Base-by-base conservation (phyloP, 139 green algal species). In the Tetradesmus lagerheimii region DNA sequence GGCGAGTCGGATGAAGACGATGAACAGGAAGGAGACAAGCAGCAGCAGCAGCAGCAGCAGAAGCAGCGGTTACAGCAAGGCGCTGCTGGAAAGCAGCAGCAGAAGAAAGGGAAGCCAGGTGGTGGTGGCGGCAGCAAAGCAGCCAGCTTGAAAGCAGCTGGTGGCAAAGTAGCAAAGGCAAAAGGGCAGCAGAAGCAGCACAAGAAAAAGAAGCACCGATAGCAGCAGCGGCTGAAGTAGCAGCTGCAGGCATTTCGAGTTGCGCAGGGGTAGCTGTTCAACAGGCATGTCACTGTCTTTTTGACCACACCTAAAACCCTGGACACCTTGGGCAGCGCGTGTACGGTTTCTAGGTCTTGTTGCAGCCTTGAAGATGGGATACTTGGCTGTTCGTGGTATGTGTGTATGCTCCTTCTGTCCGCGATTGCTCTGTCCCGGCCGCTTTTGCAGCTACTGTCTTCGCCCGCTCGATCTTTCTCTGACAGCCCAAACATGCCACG, bases 151-250 rank as follows among this genome's bases (percentile, higher is more conserved):
- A 74, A 86, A 37, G n/a, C 80, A 45, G 34, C 18, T 23, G 35
- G 37, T n/a, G 53, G 80, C 18, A 78, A 78, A 78, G 82, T 78
- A 57, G 27, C 57, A 18, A 78, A 77, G 37, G 23, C 80, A 43
- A 83, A 27, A 29, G 45, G 67, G n/a, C 29, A 82, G 18, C 4
- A 37, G 14, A 77, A 78, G 50, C 53, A 77, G 34, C 20, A 78
- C 3, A 8, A 53, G 5, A 87, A 87, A 35, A 87, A 79, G 82
- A 87, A 87, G 35, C 82, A 45, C 25, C 34, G 35, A 27, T 34
- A 87, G 35, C 25, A 77, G 34, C 53, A 53, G 31, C 53, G 3
- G 38, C 34, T 64, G 35, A 6, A 78, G 27, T 14, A 82, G 76
- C 45, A 57, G 45, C 45, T 18, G 45, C 45, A 57, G n/a, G n/a